Evolutionary conservation across 2,329 filamentous ascomycete genomes (phyloP).

Genomic region (Aspergillus transmontanensis): DNA sequence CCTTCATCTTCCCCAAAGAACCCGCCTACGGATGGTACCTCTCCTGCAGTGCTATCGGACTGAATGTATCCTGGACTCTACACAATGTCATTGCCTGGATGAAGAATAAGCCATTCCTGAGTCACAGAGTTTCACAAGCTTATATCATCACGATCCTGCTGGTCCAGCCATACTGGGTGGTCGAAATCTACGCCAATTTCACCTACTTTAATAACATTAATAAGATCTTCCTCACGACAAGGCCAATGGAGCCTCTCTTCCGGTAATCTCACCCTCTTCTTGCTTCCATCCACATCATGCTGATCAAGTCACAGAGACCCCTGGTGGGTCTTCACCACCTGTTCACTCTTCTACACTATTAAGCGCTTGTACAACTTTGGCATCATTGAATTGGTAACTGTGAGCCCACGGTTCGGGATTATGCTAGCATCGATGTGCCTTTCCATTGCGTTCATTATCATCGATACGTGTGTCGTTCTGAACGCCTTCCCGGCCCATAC

Average conservation of each 20-base stretch:
- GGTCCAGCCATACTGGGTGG: constrained; percentile 64
- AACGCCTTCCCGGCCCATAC: constrained; percentile 42
- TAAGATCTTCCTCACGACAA: constrained; percentile 55
- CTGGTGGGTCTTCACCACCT: constrained; percentile 68
- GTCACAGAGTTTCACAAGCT: constrained; percentile 51
- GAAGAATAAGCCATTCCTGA: constrained; percentile 64
- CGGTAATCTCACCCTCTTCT: constrained; percentile 39
- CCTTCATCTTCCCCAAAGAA: constrained; percentile 60
- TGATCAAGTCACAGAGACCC: constrained; percentile 52
- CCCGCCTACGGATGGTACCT: constrained; percentile 66
- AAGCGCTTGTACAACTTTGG: constrained; percentile 63
- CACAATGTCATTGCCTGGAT: constrained; percentile 71
- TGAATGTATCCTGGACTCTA: constrained; percentile 65
- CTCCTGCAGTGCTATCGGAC: constrained; percentile 60
- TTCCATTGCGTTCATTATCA: constrained; percentile 61
- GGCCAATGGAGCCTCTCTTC: constrained; percentile 63
- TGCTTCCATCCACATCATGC: constrained; percentile 4
- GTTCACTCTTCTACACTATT: constrained; percentile 65
- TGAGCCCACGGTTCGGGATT: constrained; percentile 66
- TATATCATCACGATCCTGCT: constrained; percentile 63
- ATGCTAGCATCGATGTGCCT: constrained; percentile 64
- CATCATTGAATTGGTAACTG: constrained; percentile 58
- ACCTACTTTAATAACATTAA: constrained; percentile 62
- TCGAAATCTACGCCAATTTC: constrained; percentile 68
- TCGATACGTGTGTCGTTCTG: constrained; percentile 64